Evolutionary conservation across 139 green algal genomes (phyloP).

Genomic region (Chlorella sp.): DNA sequence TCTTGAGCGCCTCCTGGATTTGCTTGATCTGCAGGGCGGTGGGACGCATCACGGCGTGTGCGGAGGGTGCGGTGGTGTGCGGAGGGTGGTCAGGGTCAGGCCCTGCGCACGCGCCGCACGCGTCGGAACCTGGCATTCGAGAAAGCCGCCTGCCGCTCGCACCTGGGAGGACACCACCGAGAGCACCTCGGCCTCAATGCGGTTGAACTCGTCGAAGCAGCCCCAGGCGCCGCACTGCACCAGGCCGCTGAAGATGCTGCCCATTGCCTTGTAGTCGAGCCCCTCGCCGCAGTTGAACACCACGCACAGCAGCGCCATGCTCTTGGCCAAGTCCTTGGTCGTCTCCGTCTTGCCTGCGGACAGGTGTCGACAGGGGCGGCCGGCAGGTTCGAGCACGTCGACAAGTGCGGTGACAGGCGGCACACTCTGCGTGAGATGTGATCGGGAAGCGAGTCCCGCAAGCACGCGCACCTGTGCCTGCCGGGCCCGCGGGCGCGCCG

Average conservation of each 20-base stretch:
- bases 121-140: no score
- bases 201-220: slow-evolving; percentile 90
- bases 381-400: no score
- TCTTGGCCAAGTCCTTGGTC: slow-evolving; percentile 76
- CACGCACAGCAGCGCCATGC: slow-evolving; percentile 75
- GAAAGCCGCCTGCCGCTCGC: no score
- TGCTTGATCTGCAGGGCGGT: no score
- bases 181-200: slow-evolving; percentile 82
- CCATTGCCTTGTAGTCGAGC: slow-evolving; percentile 87
- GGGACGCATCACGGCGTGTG: no score
- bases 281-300: slow-evolving; percentile 89
- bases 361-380: no score
- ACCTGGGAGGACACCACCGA: slow-evolving; percentile 46
- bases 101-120: background rate
- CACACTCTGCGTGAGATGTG: no score
- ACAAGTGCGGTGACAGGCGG: no score
- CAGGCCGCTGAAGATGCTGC: slow-evolving; percentile 72
- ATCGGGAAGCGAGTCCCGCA: no score
- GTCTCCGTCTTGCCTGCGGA: slow-evolving; percentile 71
- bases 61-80: background rate
- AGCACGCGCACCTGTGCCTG: slow-evolving; percentile 52
- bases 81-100: background rate
- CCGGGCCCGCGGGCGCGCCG: slow-evolving; percentile 68
- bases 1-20: slow-evolving; percentile 75
- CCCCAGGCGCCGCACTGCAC: slow-evolving; percentile 83